Evolutionary conservation across 768 basidiomycete genomes (phyloP).

Genomic region (Mycena belliarum): DNA sequence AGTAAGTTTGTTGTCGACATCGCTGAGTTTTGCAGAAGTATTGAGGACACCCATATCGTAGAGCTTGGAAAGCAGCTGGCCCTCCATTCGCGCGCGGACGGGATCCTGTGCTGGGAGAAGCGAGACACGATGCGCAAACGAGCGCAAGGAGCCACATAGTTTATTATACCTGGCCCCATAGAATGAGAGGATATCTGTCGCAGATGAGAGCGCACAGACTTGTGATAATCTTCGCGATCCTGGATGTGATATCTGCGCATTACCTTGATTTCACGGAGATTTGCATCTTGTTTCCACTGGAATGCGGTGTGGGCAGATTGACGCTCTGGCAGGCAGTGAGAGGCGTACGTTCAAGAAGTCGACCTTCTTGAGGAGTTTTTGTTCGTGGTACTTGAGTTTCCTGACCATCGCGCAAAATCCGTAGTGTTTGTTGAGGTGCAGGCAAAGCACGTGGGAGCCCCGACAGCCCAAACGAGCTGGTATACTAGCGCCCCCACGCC

Average conservation of each 20-base stretch:
- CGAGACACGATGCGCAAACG: slow-evolving; percentile 84
- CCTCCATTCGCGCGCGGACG: slow-evolving; percentile 82
- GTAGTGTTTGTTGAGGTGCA: slow-evolving; percentile 7
- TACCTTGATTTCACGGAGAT: slow-evolving; percentile 86
- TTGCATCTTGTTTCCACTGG: slow-evolving; percentile 97
- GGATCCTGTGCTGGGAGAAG: slow-evolving; percentile 89
- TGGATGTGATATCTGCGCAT: slow-evolving; percentile 97
- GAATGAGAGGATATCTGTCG: neutral
- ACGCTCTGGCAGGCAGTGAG: slow-evolving; percentile 5
- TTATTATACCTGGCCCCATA: slow-evolving; percentile 77
- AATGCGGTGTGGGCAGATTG: slow-evolving; percentile 10
- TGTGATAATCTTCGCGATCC: slow-evolving; percentile 92
- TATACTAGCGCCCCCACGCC: slow-evolving; percentile 16
- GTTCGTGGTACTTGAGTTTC: slow-evolving; percentile 95
- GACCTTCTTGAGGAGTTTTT: slow-evolving; percentile 92
- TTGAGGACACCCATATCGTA: slow-evolving; percentile 97
- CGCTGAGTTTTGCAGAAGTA: slow-evolving; percentile 83
- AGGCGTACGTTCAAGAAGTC: slow-evolving; percentile 86
- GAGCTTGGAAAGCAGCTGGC: slow-evolving; percentile 85
- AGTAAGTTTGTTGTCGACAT: slow-evolving; percentile 94
- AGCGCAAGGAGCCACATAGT: slow-evolving; percentile 83
- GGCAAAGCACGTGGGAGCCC: slow-evolving; percentile 7
- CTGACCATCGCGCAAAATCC: slow-evolving; percentile 83
- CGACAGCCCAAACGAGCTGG: neutral
- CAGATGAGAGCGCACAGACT: slow-evolving; percentile 42